phyloP scores from a whole-genome alignment of 306 rosid species.

The Citrullus amarus region DNA sequence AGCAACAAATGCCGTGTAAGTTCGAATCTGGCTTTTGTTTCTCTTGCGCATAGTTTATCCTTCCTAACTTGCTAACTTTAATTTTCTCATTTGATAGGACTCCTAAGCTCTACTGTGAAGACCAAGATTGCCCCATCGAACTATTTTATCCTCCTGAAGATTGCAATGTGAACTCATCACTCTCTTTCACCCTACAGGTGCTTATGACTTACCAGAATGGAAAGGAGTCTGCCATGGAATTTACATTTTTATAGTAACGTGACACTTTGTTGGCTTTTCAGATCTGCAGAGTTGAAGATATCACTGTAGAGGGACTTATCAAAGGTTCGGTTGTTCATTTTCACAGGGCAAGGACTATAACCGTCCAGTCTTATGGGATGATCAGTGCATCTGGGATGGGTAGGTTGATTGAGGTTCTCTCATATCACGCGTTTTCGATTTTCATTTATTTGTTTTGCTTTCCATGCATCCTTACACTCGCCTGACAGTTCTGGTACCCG shows the following conservation, averaged over 20 bases:
- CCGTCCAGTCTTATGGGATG: constrained; percentile 58
- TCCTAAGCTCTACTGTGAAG: constrained; percentile 73
- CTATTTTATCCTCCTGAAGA: constrained; percentile 92
- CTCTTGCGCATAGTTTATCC: not conserved
- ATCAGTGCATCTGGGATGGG: constrained; percentile 96
- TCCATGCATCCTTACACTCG: not conserved
- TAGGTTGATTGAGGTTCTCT: constrained; percentile 14
- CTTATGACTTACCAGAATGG: constrained; percentile 8
- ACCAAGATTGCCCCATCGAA: constrained; percentile 62
- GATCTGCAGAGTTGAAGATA: constrained; percentile 95
- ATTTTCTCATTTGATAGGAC: constrained; percentile 40
- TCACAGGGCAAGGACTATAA: constrained; percentile 87
- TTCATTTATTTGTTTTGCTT: not conserved
- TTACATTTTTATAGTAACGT: constrained; percentile 6
- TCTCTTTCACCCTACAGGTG: constrained; percentile 96
- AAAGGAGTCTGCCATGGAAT: constrained; percentile 9
- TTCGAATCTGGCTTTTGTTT: constrained; percentile 13
- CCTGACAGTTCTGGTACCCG: not conserved
- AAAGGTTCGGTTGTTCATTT: constrained; percentile 96
- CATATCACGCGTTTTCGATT: not conserved
- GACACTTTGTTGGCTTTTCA: constrained; percentile 29
- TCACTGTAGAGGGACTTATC: constrained; percentile 75
- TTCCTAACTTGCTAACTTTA: constrained; percentile 12
- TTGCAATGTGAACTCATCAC: constrained; percentile 91
- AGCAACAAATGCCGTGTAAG: constrained; percentile 67